Evolutionary conservation across 75 land plant species (phyloP), one percentile per base, ranked within the genome.

Genomic region (Pseudotsuga menziesii): DNA sequence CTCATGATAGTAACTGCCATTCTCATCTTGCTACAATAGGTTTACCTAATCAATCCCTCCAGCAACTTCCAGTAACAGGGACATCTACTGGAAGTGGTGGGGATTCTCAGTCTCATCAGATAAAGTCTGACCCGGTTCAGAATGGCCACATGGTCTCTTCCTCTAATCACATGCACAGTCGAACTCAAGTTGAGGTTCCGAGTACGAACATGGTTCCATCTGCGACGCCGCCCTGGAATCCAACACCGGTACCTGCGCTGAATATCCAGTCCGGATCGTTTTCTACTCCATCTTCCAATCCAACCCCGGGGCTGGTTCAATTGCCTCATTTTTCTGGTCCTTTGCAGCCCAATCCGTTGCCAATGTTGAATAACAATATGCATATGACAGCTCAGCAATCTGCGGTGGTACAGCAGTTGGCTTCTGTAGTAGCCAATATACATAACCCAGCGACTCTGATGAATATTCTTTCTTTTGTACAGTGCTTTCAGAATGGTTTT

Each of bases 401-500:
- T 67, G 20, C 17, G 20, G 39, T 67, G 71, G 35, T 41, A 20
- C 71, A 67, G 32, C 71, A 67, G 44, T 41, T 67, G 41, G 71
- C 44, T 11, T 39, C 71, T 15, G 71, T 41, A 67, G 71, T 41
- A 39, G 71, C 44, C 35, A 32, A 17, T 20, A 67, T 67, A 41
- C 71, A 67, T 36, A 67, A 67, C 22, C 44, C 71, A 35, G n/a
- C 54, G 9, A 48, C 71, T 67, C 39, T 32, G 20, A 20, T 67
- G 71, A 48, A 67, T 19, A 32, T 41, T 20, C 39, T 67, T 67
- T 67, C 71, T 67, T 39, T 20, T 36, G 29, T 67, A 32, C 71
- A 67, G 39, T 20, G 71, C 39, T 67, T 32, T 67, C 71, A 67
- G 22, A 67, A 67, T 67, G 29, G 48, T 39, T 67, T 67, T 67